These are phyloP conservation scores for Cordyceps tenuipes DNA, from an alignment of 2,329 filamentous ascomycete species.

Conservation along the genomic window DNA sequence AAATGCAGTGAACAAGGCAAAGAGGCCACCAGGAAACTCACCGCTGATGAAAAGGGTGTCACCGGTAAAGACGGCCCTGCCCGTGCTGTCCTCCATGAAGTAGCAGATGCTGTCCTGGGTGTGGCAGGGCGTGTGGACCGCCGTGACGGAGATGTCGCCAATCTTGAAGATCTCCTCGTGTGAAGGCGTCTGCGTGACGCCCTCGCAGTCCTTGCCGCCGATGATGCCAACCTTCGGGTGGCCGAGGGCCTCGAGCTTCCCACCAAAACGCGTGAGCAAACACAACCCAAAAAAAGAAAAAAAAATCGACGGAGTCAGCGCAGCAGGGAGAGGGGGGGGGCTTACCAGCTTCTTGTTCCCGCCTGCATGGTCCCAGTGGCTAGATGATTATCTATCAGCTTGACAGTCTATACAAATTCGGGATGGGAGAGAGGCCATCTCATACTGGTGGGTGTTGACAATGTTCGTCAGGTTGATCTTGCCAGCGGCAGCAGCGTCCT, in stretches of 20 bases:
- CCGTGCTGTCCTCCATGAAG: slow-evolving; percentile 71
- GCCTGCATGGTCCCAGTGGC: slow-evolving; percentile 90
- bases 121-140: slow-evolving; percentile 93
- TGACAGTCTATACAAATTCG: not conserved
- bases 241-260: slow-evolving; percentile 34
- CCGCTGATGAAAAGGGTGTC: slow-evolving; percentile 94
- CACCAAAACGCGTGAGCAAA: not conserved
- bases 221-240: slow-evolving; percentile 65
- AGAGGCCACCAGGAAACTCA: slow-evolving; percentile 26
- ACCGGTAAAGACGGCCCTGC: slow-evolving; percentile 82
- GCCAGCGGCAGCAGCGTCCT: slow-evolving; percentile 61
- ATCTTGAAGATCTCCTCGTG: slow-evolving; percentile 75
- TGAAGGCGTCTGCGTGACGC: slow-evolving; percentile 66
- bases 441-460: slow-evolving; percentile 95
- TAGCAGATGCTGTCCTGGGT: slow-evolving; percentile 98
- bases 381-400: slow-evolving; percentile 27
- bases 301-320: too few species aligned
- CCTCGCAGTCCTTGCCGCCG: slow-evolving; percentile 77
- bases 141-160: slow-evolving; percentile 73
- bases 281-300: too few species aligned
- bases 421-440: slow-evolving; percentile 25
- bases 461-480: slow-evolving; percentile 80
- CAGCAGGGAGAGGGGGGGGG: not conserved
- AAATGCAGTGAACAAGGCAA: too few species aligned
- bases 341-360: slow-evolving; percentile 74